Evolutionary conservation across 2,329 filamentous ascomycete species (phyloP).

Genomic region (Lecanosticta acicola): DNA sequence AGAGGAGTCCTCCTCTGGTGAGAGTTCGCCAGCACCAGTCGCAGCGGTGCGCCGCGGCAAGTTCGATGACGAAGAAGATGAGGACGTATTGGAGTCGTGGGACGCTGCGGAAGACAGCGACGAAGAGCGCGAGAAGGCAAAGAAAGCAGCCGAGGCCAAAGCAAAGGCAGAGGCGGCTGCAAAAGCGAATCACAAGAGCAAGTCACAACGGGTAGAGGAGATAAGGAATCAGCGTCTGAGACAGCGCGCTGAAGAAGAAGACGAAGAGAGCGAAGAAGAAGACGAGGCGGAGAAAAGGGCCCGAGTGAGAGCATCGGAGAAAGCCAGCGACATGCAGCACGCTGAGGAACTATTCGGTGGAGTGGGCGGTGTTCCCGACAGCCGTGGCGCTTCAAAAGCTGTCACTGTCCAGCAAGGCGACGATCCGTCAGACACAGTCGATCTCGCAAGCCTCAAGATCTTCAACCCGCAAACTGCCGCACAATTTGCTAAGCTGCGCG

Average conservation of each 20-base stretch:
- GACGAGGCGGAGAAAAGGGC: slow-evolving; percentile 66
- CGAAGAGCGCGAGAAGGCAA: slow-evolving; percentile 89
- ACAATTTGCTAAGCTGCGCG: slow-evolving; percentile 76
- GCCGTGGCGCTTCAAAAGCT: slow-evolving; percentile 60
- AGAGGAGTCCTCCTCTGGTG: slow-evolving; percentile 49
- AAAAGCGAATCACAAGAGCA: slow-evolving; percentile 84
- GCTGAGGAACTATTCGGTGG: slow-evolving; percentile 85
- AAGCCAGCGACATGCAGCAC: slow-evolving; percentile 82
- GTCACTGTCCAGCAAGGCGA: slow-evolving; percentile 62
- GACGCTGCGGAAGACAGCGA: slow-evolving; percentile 96
- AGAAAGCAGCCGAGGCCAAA: slow-evolving; percentile 78
- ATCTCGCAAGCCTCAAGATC: slow-evolving; percentile 71
- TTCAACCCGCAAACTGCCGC: slow-evolving; percentile 86
- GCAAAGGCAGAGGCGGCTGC: slow-evolving; percentile 85
- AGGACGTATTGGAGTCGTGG: slow-evolving; percentile 91
- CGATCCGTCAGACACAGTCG: slow-evolving; percentile 72
- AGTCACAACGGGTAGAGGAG: slow-evolving; percentile 78
- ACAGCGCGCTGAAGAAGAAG: slow-evolving; percentile 53
- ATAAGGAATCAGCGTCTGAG: slow-evolving; percentile 56
- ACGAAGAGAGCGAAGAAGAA: slow-evolving; percentile 58
- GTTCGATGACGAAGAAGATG: slow-evolving; percentile 89
- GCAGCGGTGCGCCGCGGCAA: slow-evolving; percentile 51
- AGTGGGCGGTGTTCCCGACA: slow-evolving; percentile 65
- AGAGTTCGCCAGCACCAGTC: slow-evolving; percentile 44
- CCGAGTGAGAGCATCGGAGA: slow-evolving; percentile 70